phyloP scores from a whole-genome alignment of 177 flowering plant species.

The Vitis hybrid region DNA sequence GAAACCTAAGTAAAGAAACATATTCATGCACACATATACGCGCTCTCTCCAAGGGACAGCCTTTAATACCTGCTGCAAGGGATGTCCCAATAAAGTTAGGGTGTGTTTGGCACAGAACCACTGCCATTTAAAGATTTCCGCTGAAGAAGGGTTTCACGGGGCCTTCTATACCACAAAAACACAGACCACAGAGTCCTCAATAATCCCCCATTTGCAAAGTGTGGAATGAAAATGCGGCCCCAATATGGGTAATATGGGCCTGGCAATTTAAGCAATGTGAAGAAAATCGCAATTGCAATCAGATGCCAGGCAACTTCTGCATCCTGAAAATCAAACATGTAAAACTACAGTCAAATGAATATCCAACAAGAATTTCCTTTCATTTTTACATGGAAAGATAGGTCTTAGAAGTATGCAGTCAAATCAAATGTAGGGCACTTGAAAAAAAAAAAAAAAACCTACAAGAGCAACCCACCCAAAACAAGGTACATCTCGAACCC shows the following conservation, averaged over 20 bases:
- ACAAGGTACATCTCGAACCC: too few species aligned
- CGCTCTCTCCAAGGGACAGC: background rate
- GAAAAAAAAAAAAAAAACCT: background rate
- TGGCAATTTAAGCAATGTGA: slow-evolving; percentile 70
- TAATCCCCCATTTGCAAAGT: slow-evolving; percentile 82
- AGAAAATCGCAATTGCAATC: slow-evolving; percentile 51
- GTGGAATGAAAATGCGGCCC: slow-evolving; percentile 87
- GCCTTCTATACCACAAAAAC: slow-evolving; percentile 52
- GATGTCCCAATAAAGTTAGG: background rate
- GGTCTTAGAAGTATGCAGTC: background rate
- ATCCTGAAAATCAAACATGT: slow-evolving; percentile 40
- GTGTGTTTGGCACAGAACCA: background rate
- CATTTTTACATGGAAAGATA: background rate
- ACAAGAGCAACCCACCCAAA: background rate
- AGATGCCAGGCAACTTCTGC: slow-evolving; percentile 82
- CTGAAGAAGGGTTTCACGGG: slow-evolving; percentile 14
- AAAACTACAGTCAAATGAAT: background rate
- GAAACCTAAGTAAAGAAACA: too few species aligned
- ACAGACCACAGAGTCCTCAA: slow-evolving; percentile 58
- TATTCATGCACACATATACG: too few species aligned
- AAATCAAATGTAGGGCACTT: too few species aligned
- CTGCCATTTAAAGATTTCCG: background rate
- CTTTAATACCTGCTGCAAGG: background rate
- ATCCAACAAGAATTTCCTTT: background rate
- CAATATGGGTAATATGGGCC: slow-evolving; percentile 90